These are phyloP conservation scores for Remersonia thermophila DNA, from an alignment of 2,329 filamentous ascomycete genomes.

Conservation along the genomic window DNA sequence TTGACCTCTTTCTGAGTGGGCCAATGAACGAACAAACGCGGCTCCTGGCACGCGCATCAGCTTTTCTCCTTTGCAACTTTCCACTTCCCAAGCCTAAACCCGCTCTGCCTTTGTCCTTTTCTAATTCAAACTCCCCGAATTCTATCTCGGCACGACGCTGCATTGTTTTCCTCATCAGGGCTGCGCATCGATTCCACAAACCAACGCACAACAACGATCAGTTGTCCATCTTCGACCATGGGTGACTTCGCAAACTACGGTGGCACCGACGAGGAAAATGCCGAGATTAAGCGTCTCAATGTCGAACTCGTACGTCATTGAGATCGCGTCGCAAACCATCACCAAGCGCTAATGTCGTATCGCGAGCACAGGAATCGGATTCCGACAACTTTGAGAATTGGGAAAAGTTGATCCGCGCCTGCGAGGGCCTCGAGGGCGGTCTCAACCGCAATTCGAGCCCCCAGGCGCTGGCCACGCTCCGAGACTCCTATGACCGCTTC, in stretches of 20 bases:
- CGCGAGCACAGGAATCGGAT: conserved; percentile 45
- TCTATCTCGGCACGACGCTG: too few relatives aligned
- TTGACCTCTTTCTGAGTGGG: too few relatives aligned
- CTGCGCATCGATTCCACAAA: too few relatives aligned
- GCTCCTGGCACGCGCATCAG: too few relatives aligned
- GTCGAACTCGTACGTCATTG: conserved; percentile 56
- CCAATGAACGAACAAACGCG: too few relatives aligned
- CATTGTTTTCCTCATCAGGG: not conserved
- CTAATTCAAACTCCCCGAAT: too few relatives aligned
- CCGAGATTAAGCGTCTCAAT: conserved; percentile 68
- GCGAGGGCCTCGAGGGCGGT: conserved; percentile 78
- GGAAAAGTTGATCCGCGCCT: conserved; percentile 80
- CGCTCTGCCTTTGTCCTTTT: too few relatives aligned
- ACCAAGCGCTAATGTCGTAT: not conserved
- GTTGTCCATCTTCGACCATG: conserved; percentile 32
- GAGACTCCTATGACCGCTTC: conserved; percentile 83
- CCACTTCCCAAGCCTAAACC: not conserved
- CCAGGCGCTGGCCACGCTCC: conserved; percentile 75
- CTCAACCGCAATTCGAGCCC: conserved; percentile 95
- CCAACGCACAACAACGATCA: too few relatives aligned
- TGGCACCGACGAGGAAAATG: conserved; percentile 67
- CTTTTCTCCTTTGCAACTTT: too few relatives aligned
- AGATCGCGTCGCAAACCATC: not conserved
- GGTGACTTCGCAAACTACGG: conserved; percentile 59
- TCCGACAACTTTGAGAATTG: conserved; percentile 88